Conservation (phyloP, 371 early-diverging fungal species). For the Actinomucor elegans region DNA sequence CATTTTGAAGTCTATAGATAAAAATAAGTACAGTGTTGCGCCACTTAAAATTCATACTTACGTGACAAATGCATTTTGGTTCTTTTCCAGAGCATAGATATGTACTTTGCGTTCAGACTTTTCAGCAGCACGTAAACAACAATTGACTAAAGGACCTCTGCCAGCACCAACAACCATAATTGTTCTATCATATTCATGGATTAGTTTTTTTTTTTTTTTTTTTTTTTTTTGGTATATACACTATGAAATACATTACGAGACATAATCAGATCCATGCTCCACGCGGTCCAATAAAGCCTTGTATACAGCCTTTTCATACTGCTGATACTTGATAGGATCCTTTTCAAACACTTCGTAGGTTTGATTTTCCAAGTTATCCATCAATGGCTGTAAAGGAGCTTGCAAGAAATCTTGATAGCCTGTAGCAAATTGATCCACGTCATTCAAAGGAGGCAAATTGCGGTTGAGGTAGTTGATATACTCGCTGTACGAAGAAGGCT, state of each 20-base stretch:
- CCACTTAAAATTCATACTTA: constrained; percentile 32
- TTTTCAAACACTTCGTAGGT: constrained; percentile 95
- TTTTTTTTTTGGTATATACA: too few species aligned
- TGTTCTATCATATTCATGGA: too few species aligned
- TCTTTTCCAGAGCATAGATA: constrained; percentile 92
- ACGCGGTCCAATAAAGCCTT: constrained; percentile 64
- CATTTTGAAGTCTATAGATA: constrained; percentile 65
- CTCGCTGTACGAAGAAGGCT: constrained; percentile 56
- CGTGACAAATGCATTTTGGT: constrained; percentile 91
- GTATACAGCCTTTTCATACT: constrained; percentile 74
- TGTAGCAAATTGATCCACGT: constrained; percentile 70
- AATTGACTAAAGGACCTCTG: constrained; percentile 80
- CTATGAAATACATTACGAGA: too few species aligned
- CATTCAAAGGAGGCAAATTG: constrained; percentile 58
- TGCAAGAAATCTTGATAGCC: constrained; percentile 91
- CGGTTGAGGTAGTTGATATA: constrained; percentile 72
- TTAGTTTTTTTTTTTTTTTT: too few species aligned
- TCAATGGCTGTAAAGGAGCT: constrained; percentile 87
- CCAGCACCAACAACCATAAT: constrained; percentile 89
- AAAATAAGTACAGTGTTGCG: background rate
- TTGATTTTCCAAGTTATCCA: constrained; percentile 89
- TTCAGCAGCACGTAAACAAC: constrained; percentile 79
- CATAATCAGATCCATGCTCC: constrained; percentile 36
- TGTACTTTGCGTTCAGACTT: constrained; percentile 62
- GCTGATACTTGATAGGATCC: constrained; percentile 89